Base-by-base conservation (phyloP, 2,329 filamentous ascomycete species). In the Beauveria sp. region DNA sequence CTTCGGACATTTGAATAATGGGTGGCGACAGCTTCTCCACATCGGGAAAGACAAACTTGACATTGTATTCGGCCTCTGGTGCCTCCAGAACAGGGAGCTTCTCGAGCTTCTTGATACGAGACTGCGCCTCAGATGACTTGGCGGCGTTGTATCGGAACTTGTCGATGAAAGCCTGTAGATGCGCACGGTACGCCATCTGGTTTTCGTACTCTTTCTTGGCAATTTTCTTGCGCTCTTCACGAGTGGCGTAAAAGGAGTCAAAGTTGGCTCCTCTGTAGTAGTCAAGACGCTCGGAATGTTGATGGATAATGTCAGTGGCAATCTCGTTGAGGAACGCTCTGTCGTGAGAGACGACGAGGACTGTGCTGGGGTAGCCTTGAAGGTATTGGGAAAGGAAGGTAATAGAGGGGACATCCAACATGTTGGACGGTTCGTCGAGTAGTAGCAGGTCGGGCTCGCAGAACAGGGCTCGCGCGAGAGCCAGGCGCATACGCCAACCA, bases 331-430 rank as follows among this genome's bases (percentile, higher is more conserved):
- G 83, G 84, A 99, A 99, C 1, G 94, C 92, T 82, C 94, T 87
- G 84, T 99, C 94, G 89, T 99, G 94, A 75, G 91, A 96, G 66
- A 99, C 94, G 59, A 99, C 93, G 16, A 99, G 82, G 30, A 99
- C 87, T 2, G 94, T 97, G 75, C 91, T 96, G 44, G 93, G 93
- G 72, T 99, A 99, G 54, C 80, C 81, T 74, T 97, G 92, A 9
- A 99, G 88, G 72, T 99, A 99, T 70, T 92, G 93, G 53, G 93
- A 90, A 73, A 99, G 84, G 84, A 97, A 99, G 61, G 94, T 96
- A 71, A 99, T 97, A 26, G 94, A 97, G n/a, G 94, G 94, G 62
- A 99, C 94, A 77, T 97, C 94, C 91, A 99, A 92, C 93, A 97
- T 97, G 86, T 97, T 97, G 61, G 93, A 97, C 78, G 94, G 94